A percentile compares a stretch with the other conserved stretches of the same genome.
phyloP scores from a whole-genome alignment of 495 filamentous ascomycete species.

The Lasiosphaeria ovina region DNA sequence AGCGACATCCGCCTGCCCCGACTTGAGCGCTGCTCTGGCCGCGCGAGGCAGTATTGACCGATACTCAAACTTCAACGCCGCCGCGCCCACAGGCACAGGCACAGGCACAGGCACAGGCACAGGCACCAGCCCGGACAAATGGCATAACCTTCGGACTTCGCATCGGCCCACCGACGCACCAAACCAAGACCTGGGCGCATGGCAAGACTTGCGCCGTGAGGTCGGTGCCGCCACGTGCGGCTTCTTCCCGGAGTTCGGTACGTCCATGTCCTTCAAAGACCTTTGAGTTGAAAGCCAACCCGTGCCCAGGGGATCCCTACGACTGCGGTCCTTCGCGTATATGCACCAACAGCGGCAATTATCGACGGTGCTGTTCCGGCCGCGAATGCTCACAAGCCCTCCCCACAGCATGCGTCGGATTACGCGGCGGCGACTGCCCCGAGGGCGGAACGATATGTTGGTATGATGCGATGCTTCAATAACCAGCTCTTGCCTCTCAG shows the following conservation, averaged over 20 bases:
- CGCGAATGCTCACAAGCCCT: background rate
- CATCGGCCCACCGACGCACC: background rate
- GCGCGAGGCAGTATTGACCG: background rate
- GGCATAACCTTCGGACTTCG: background rate
- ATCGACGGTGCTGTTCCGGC: background rate
- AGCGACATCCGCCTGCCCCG: background rate
- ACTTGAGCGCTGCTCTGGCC: background rate
- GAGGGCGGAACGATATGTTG: background rate
- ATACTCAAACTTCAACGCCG: background rate
- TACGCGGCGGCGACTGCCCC: background rate
- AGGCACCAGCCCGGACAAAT: background rate
- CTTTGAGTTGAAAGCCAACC: background rate
- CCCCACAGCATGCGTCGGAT: background rate
- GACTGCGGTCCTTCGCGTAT: background rate
- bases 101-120: background rate
- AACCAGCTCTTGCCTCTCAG: background rate
- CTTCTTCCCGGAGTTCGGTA: background rate
- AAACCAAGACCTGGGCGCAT: background rate
- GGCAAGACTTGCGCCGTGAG: background rate
- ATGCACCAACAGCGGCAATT: slow-evolving; percentile 1
- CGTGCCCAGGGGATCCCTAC: background rate
- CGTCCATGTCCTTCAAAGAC: background rate
- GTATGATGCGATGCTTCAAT: background rate
- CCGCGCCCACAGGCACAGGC: background rate
- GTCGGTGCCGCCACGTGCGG: background rate